Percentiles rank a stretch among this genome's conserved stretches.
Evolutionary conservation across 345 rosid genomes (phyloP).

Genomic region (Ceriops tagal): DNA sequence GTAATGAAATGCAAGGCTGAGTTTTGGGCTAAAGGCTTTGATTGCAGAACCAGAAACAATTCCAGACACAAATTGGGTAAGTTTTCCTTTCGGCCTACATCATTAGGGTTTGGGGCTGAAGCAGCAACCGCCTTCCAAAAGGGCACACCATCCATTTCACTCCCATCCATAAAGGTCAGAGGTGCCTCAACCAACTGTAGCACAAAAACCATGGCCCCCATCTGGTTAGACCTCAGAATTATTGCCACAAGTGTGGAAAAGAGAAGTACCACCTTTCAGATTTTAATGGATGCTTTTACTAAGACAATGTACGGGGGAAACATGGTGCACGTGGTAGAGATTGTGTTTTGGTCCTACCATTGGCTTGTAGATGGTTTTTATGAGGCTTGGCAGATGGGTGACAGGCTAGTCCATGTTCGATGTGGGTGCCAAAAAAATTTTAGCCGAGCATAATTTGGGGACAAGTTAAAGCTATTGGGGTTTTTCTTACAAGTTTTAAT

Average conservation of each 20-base stretch:
- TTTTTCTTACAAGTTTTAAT: no score
- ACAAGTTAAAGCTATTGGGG: no score
- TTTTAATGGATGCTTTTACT: not conserved
- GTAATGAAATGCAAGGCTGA: no score
- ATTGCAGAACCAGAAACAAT: not conserved
- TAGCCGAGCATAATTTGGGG: no score
- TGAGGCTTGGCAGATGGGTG: constrained; percentile 3
- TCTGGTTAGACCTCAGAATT: not conserved
- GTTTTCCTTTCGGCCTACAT: not conserved
- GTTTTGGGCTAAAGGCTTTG: not conserved
- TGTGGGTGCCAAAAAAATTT: not conserved
- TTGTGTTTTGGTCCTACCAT: constrained; percentile 1
- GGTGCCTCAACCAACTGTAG: not conserved
- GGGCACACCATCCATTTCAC: not conserved
- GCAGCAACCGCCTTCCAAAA: not conserved
- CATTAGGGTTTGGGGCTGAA: no score
- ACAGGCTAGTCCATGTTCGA: not conserved
- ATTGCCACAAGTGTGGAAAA: not conserved
- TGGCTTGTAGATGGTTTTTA: not conserved
- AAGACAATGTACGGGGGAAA: not conserved
- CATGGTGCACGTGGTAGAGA: constrained; percentile 8
- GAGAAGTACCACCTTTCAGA: no score
- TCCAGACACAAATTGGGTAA: not conserved
- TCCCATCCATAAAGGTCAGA: not conserved
- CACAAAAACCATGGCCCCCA: not conserved